Percentiles rank a stretch among this genome's conserved stretches.
Evolutionary conservation across 352 stramenopile species (phyloP).

Genomic region (Globisporangium iwayamae): DNA sequence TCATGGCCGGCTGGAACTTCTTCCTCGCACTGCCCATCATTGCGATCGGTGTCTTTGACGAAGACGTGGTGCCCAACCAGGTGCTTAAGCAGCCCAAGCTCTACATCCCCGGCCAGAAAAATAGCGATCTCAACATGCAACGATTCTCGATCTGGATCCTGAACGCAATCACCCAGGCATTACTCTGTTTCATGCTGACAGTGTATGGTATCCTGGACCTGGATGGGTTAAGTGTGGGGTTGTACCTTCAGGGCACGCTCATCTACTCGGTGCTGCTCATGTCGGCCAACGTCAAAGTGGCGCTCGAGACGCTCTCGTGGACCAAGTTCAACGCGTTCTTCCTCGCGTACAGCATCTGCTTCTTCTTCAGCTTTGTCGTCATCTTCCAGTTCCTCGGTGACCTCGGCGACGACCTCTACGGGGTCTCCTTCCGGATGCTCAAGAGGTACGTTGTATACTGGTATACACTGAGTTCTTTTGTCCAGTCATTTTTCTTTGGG

Average conservation of each 20-base stretch:
- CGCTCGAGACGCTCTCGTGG: slow-evolving; percentile 73
- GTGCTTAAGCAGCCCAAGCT: slow-evolving; percentile 57
- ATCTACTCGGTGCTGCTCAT: slow-evolving; percentile 74
- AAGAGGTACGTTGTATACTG: slow-evolving; percentile 28
- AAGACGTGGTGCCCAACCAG: slow-evolving; percentile 65
- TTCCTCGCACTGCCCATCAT: slow-evolving; percentile 89
- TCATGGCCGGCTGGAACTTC: slow-evolving; percentile 80
- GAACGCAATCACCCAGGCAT: slow-evolving; percentile 61
- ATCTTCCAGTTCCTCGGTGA: slow-evolving; percentile 48
- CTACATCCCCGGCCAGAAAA: slow-evolving; percentile 56
- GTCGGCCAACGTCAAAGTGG: slow-evolving; percentile 75
- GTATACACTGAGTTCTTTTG: background rate
- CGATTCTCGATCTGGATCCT: slow-evolving; percentile 59
- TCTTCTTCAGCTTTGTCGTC: slow-evolving; percentile 68
- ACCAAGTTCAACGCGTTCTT: slow-evolving; percentile 64
- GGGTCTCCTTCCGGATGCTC: slow-evolving; percentile 54
- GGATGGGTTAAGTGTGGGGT: slow-evolving; percentile 26
- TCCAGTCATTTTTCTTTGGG: background rate
- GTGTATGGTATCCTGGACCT: slow-evolving; percentile 40
- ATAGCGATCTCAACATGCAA: slow-evolving; percentile 63
- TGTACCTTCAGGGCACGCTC: slow-evolving; percentile 64
- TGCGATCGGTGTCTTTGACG: slow-evolving; percentile 75
- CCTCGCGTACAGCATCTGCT: slow-evolving; percentile 46
- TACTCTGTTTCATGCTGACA: slow-evolving; percentile 61
- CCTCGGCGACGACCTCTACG: slow-evolving; percentile 49